A percentile compares a stretch with the other conserved stretches of the same genome.
Conservation (phyloP, 2,329 filamentous ascomycete species). For the Dactylonectria estremocensis region DNA sequence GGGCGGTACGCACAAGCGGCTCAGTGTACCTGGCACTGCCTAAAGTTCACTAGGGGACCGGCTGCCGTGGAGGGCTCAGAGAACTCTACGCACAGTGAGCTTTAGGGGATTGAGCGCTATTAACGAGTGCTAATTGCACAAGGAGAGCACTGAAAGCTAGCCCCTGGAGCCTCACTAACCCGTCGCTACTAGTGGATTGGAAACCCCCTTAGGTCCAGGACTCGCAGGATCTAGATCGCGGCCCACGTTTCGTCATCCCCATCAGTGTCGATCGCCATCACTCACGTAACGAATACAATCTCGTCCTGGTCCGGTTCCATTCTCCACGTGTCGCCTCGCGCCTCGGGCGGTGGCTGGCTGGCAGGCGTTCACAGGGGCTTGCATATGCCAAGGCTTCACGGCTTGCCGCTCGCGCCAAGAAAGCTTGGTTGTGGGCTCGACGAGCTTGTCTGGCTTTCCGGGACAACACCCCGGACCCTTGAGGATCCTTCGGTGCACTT, state of each 20-base stretch:
- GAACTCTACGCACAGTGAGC: not conserved
- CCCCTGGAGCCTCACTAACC: not conserved
- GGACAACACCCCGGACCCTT: constrained; percentile 28
- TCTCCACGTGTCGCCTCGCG: constrained; percentile 20
- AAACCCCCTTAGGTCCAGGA: not conserved
- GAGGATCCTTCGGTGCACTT: constrained; percentile 6
- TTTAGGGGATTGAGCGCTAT: not conserved
- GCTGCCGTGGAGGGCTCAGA: too few relatives aligned
- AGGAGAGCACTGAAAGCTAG: not conserved
- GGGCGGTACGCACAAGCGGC: constrained; percentile 7
- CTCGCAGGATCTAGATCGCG: not conserved
- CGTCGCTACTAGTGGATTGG: not conserved
- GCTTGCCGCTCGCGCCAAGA: constrained; percentile 47
- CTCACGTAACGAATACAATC: not conserved
- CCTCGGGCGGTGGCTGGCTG: constrained; percentile 12
- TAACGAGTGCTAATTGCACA: too few relatives aligned
- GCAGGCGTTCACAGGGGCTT: constrained; percentile 30
- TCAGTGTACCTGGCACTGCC: not conserved
- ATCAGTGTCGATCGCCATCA: not conserved
- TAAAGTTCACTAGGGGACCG: too few relatives aligned
- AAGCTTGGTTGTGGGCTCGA: constrained; percentile 49
- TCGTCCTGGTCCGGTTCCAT: not conserved
- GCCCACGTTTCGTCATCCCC: not conserved
- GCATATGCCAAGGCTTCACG: constrained; percentile 46
- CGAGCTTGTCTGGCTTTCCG: constrained; percentile 43